Base-by-base conservation (phyloP, 805 yeast genomes). In the Candida rishiriensis region DNA sequence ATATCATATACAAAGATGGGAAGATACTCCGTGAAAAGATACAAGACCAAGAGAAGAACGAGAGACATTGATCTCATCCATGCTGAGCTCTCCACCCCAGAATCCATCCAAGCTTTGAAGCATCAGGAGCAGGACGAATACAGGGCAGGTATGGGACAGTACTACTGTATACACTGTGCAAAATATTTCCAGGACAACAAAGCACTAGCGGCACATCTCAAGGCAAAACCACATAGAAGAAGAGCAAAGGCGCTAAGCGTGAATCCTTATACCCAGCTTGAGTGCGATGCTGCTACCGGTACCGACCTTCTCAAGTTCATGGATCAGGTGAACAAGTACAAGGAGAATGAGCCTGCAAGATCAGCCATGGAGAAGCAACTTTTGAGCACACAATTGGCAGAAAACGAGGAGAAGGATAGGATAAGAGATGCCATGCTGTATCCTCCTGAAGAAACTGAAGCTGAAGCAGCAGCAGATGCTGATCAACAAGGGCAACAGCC, bases 61-160 rank as follows among this genome's bases (percentile, higher is more conserved):
- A 79, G 83, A 62, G 97, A 89, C 57, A 69, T 87, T 47, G 99
- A 93, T 60, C 78, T 83, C 57, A 84, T 93, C 47, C 79, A 84
- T 58, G 72, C 78, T 33, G 99, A 93, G 59, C 65, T 93, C 41
- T 69, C 83, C 2, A 65, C 80, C 3, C 72, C 76, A 34, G 85
- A 81, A 33, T 68, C 83, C n/a, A 83, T 88, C 43, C 64, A 73
- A 44, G 69, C 73, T 35, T 71, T 89, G 45, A 76, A 86, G 60
- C 82, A 85, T 61, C 98, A 91, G 65, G 85, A 88, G 5, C 64
- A 86, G 44, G 97, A 91, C 64, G 98, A 91, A 67, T 79, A 81
- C 36, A 83, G 84, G 60, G 90, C 97, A 1, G 99, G 99, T 1
- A 69, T 93, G 52, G 99, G 97, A 13, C 98, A 93, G 66, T 84